Evolutionary conservation across 345 rosid genomes (phyloP), one percentile per base, ranked within the genome.

Genomic region (Citrus glauca): DNA sequence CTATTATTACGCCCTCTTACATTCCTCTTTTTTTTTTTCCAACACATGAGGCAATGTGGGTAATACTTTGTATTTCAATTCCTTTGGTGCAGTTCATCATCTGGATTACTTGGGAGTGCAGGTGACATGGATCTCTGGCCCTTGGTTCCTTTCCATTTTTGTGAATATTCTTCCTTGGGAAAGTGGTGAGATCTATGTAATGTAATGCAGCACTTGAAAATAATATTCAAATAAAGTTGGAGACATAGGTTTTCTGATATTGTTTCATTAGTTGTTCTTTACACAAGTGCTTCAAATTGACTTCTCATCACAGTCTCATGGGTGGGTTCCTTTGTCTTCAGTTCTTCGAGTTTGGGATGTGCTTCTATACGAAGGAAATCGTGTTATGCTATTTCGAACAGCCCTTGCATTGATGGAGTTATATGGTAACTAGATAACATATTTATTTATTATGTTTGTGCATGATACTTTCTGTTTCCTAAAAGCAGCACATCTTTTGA

Each of bases 101-200:
- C 95, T 96, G 91, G 98, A 96, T 91, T 92, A 89, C 98, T 91
- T 96, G 93, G 98, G 99, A 92, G 99, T 96, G 88, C 99, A 96
- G 92, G 98, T 92, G 79, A 86, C 99, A 64, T 96, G 99, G 98
- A 87, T 92, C 59, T 90, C 97, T 72, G 97, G 90, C 83, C 95
- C 99, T 75, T 96, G 99, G 99, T 91, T 96, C 74, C 97, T 96
- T 77, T 96, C 98, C 65, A 94, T 96, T 84, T 96, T 96, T 83
- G 86, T 94, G 50, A 94, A 96, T 79, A 91, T 91, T 85, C 93
- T 96, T 88, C 99, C 99, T 55, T 96, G 99, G 99, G 98, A 96
- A 87, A 91, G 97, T 30, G 98, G 98, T 94, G 75, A 88, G 94
- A 75, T 76, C 83, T 73, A 30, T 57, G 28, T 45, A 30, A 64